Evolutionary conservation across 192 early-diverging fungal genomes (phyloP).

Genomic region (Piromyces sp.): DNA sequence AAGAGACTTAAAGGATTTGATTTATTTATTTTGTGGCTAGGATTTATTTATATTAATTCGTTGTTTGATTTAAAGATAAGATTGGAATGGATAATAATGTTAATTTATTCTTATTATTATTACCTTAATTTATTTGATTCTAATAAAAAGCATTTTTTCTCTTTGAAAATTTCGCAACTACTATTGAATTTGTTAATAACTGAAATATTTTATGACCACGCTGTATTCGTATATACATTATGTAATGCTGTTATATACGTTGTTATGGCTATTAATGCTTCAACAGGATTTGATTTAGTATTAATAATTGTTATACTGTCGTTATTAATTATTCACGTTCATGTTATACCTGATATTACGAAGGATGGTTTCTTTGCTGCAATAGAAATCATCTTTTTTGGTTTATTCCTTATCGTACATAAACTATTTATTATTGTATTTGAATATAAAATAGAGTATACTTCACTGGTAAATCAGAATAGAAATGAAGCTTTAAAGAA

Average conservation of each 20-base stretch:
- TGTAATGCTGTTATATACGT: background rate
- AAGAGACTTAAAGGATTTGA: background rate
- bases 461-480: background rate
- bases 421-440: background rate
- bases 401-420: background rate
- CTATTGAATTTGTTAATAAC: background rate
- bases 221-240: background rate
- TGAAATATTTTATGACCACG: background rate
- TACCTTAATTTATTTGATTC: background rate
- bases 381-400: background rate
- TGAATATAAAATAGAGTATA: background rate
- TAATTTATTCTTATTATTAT: background rate
- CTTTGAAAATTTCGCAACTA: background rate
- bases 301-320: background rate
- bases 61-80: background rate
- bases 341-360: background rate
- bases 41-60: background rate
- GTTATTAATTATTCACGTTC: background rate
- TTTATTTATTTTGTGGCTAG: background rate
- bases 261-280: background rate
- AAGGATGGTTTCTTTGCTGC: background rate
- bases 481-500: background rate
- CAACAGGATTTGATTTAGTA: background rate
- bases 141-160: background rate
- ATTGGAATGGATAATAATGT: background rate